Evolutionary conservation across 2,329 filamentous ascomycete genomes (phyloP).

Genomic region (Eutypella sp.): DNA sequence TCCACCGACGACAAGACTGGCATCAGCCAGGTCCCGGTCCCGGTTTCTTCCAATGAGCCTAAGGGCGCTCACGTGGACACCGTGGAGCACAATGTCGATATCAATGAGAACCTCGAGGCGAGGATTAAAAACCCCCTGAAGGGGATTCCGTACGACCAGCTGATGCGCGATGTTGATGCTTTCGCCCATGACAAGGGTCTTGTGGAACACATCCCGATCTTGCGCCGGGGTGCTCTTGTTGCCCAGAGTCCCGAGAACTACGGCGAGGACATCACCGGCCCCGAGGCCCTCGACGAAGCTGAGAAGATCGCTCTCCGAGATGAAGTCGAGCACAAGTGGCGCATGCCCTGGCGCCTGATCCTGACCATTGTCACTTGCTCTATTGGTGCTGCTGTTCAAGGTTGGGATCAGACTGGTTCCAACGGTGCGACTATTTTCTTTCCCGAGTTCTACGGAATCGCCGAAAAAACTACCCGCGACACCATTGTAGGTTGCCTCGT

Average conservation of each 20-base stretch:
- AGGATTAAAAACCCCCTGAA: constrained; percentile 44
- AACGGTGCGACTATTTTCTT: constrained; percentile 62
- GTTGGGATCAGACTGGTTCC: constrained; percentile 62
- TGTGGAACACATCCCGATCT: constrained; percentile 49
- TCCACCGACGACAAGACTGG: not conserved
- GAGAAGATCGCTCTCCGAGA: constrained; percentile 56
- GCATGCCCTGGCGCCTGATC: constrained; percentile 56
- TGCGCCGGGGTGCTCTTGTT: constrained; percentile 67
- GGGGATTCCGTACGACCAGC: constrained; percentile 44
- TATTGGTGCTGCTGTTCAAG: constrained; percentile 65
- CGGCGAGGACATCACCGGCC: constrained; percentile 51
- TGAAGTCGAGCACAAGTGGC: constrained; percentile 65
- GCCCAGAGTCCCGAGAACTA: constrained; percentile 63
- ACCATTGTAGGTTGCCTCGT: constrained; percentile 22
- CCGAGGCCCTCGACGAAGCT: constrained; percentile 51
- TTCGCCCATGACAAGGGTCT: constrained; percentile 59
- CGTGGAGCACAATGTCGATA: constrained; percentile 28
- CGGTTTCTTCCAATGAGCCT: constrained; percentile 14
- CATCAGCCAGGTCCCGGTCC: not conserved
- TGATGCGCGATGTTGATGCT: constrained; percentile 51
- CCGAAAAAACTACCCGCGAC: constrained; percentile 14
- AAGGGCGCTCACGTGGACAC: constrained; percentile 21
- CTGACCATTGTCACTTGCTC: constrained; percentile 65
- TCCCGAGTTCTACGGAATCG: constrained; percentile 49
- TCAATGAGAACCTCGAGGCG: constrained; percentile 37